Base-by-base conservation (phyloP, 225 moss, liverwort and hornwort genomes). In the Pseudisothecium myosuroides region DNA sequence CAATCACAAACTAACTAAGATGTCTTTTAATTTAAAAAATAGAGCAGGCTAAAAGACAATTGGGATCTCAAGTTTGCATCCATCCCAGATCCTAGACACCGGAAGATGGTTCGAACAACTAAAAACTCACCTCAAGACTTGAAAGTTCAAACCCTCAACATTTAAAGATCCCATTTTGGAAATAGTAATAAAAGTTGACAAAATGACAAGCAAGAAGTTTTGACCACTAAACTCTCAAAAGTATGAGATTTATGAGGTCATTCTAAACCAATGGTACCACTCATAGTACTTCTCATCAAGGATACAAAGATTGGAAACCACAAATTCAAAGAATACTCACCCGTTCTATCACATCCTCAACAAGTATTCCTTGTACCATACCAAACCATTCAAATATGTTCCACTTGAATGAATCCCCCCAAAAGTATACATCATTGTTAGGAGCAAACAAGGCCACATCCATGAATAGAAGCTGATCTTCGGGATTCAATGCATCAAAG, bases 391-490 rank as follows among this genome's bases (percentile, higher is more conserved):
- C 58, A 56, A 84, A 56, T 7, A 58, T 2, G 14, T 11, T 58
- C 41, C 31, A 81, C 32, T 31, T 20, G 7, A 13, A 56, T 68
- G 13, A 39, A 39, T 0, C 17, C 17, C 5, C 1, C 32, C 64
- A 17, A 5, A 9, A 4, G 5, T 12, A 11, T 17, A 0, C 4
- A 27, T 0, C 3, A 1, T 1, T 3, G 8, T 31, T 0, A 6
- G 60, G 85, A 0, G 8, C 5, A 49, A 47, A 50, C 3, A 87
- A 15, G 4, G 75, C 81, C 7, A 10, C 87, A 80, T 89, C 78
- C 87, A 91, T 80, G 36, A 91, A 87, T 20, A 89, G 27, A 19
- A 79, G 80, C n/a, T 89, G 84, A 66, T 89, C 66, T 54, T 83
- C 17, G 18, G 37, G 28, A 31, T 67, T 55, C 31, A 91, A 87